Evolutionary conservation across 768 basidiomycete species (phyloP), one percentile per base, ranked within the genome.

Genomic region (Suillus occidentalis): DNA sequence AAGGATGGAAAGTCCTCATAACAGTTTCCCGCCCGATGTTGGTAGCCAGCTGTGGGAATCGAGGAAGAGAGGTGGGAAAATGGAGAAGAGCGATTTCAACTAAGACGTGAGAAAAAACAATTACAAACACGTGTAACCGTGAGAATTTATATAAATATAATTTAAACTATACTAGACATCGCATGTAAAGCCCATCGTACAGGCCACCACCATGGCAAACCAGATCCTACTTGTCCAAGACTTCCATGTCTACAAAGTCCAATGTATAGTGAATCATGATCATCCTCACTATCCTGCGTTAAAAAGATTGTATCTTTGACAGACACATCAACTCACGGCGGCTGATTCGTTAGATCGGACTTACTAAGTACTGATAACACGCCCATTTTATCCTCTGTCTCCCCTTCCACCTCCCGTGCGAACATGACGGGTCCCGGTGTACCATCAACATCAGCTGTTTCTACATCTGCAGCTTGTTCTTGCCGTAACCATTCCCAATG

Each of bases 361-460:
- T 60, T 71, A 83, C 84, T 73, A 42, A 84, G 70, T 42, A 42
- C 28, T 59, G 79, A 76, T 63, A 85, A 72, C 31, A 84, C 75
- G 36, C 84, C 84, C 66, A 84, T 68, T 74, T 84, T 84, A 73
- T 85, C 85, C 66, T 76, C 76, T 59, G 82, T 75, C 61, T 69
- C 70, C 60, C 79, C 78, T 55, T 78, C 71, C 37, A 76, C 76
- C 59, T 71, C 63, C 64, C 71, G 71, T 66, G 72, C 73, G 69
- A 78, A 75, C 70, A 69, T 49, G 66, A 53, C 67, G 68, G 69
- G 50, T 22, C 65, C 66, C 66, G 76, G 71, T 9, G 69, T 71
- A 28, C 63, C 28, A 61, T 73, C 72, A 50, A 67, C 69, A 25
- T 40, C 39, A 25, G 20, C n/a, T 43, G 72, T 69, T 43, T 16